Conservation (phyloP, 805 yeast species). For the Kluyveromyces siamensis region DNA sequence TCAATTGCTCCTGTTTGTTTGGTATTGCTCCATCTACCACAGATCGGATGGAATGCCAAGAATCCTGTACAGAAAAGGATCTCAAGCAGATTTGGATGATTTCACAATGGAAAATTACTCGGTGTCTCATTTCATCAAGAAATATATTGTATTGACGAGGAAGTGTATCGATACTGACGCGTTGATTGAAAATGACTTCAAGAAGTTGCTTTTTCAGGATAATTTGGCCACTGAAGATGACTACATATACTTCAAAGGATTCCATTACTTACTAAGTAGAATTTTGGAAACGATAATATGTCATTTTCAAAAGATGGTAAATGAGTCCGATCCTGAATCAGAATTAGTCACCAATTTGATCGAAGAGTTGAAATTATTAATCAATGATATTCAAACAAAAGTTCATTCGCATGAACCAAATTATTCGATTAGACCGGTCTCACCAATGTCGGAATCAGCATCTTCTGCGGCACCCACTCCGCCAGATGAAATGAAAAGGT, state of each 20-base stretch:
- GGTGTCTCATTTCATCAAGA: slow-evolving; percentile 1
- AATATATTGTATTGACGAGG: neutral
- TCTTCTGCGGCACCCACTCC: neutral
- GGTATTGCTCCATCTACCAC: slow-evolving; percentile 12
- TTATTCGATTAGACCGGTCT: neutral
- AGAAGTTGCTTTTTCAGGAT: neutral
- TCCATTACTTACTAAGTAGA: slow-evolving; percentile 1
- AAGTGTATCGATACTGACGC: slow-evolving; percentile 2
- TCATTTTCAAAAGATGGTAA: neutral
- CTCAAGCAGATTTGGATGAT: neutral
- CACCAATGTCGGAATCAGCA: neutral
- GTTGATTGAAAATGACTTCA: slow-evolving; percentile 1
- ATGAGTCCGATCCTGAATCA: neutral
- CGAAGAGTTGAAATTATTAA: neutral
- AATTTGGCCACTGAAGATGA: neutral
- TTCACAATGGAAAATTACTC: slow-evolving; percentile 2
- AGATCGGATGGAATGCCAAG: slow-evolving; percentile 3
- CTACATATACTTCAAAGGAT: slow-evolving; percentile 1
- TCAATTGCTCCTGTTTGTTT: slow-evolving; percentile 15
- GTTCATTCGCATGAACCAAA: neutral
- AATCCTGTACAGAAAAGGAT: neutral
- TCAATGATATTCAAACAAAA: neutral
- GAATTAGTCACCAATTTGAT: neutral
- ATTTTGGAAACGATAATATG: neutral
- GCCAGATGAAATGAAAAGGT: neutral